phyloP scores from a whole-genome alignment of 495 filamentous ascomycete species.

The Pyrenopolyporus hunteri region DNA sequence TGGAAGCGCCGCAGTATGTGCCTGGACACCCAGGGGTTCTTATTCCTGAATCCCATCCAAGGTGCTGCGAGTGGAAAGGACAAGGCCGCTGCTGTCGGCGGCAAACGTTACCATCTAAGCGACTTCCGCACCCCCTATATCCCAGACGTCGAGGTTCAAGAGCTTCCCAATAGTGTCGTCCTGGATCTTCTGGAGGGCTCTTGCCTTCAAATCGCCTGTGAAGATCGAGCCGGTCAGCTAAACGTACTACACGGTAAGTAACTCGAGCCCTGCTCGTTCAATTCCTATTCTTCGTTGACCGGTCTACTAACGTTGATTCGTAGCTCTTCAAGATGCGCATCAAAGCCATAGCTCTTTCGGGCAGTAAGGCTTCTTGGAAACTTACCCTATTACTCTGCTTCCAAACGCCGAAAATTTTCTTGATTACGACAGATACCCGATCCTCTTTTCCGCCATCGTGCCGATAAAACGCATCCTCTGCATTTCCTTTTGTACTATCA shows the following conservation, averaged over 20 bases:
- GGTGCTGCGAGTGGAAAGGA: conserved; percentile 45
- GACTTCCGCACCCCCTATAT: conserved; percentile 79
- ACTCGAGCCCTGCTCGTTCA: not conserved
- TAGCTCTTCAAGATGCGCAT: conserved; percentile 58
- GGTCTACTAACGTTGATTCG: conserved; percentile 21
- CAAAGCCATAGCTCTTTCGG: conserved; percentile 48
- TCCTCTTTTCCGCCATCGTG: conserved; percentile 25
- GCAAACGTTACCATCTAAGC: conserved; percentile 78
- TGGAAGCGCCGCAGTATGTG: conserved; percentile 89
- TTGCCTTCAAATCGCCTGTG: conserved; percentile 83
- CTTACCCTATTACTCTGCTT: not conserved
- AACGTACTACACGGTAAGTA: conserved; percentile 69
- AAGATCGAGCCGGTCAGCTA: conserved; percentile 74
- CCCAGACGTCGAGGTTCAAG: conserved; percentile 86
- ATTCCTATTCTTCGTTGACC: not conserved
- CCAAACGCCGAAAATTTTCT: conserved; percentile 25
- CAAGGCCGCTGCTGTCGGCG: conserved; percentile 44
- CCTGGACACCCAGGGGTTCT: conserved; percentile 75
- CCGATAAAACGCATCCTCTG: conserved; percentile 28
- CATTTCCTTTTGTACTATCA: conserved; percentile 42
- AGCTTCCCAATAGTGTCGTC: conserved; percentile 84
- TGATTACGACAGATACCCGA: conserved; percentile 43
- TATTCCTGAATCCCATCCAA: conserved; percentile 69
- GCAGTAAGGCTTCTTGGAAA: conserved; percentile 38
- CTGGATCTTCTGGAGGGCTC: conserved; percentile 85